Percentiles rank a stretch among this genome's conserved stretches.
phyloP scores from a whole-genome alignment of 2,329 filamentous ascomycete species.

The Ophiostoma sp. region DNA sequence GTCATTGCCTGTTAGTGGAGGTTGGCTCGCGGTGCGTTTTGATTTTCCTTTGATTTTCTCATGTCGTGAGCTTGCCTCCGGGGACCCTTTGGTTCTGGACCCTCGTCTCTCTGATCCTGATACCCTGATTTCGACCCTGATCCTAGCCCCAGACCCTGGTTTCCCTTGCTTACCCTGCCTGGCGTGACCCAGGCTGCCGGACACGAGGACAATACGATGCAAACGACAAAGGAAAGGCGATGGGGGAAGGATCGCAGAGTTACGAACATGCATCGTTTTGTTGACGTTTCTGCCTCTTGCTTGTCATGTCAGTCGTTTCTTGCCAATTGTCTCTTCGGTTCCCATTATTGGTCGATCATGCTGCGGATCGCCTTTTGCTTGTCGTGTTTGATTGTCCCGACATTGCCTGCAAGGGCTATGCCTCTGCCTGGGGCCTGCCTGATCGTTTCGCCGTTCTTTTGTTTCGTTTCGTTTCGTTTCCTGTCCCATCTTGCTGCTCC shows the following conservation, averaged over 20 bases:
- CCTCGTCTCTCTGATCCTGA: neutral
- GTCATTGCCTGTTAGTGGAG: neutral
- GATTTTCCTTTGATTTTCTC: neutral
- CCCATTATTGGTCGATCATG: neutral
- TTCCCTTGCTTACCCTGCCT: neutral
- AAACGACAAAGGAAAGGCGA: neutral
- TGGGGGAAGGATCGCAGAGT: neutral
- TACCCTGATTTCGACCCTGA: neutral
- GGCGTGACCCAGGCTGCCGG: neutral
- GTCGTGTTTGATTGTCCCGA: neutral
- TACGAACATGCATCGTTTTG: neutral
- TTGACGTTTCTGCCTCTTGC: neutral
- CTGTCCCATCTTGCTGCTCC: neutral
- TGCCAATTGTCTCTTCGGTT: neutral
- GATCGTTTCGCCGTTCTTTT: neutral
- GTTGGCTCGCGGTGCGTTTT: constrained; percentile 5
- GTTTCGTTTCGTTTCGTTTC: constrained; percentile 2
- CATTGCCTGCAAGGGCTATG: neutral
- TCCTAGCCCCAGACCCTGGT: neutral
- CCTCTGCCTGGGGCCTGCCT: neutral
- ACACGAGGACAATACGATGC: neutral
- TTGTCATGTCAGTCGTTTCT: neutral
- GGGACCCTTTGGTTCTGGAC: neutral
- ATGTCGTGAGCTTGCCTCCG: neutral
- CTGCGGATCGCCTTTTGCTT: neutral